Conservation (phyloP, 2,329 filamentous ascomycete genomes). For the Hymenoscyphus linearis region DNA sequence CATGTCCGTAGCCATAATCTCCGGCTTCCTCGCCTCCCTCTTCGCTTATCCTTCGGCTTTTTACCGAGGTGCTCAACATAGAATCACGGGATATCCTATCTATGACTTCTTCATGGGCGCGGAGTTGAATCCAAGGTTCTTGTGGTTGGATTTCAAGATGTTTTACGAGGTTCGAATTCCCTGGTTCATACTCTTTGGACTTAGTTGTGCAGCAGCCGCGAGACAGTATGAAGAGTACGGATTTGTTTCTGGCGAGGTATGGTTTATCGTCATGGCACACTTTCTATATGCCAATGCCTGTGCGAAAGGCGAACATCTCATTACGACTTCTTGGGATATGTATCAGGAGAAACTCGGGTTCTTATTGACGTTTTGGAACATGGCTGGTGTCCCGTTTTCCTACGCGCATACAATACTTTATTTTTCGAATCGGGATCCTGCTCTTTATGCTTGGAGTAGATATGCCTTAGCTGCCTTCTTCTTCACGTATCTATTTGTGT, state of each 20-base stretch:
- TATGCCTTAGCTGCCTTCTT: slow-evolving; percentile 61
- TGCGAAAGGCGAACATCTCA: slow-evolving; percentile 86
- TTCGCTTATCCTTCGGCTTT: slow-evolving; percentile 84
- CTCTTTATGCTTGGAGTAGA: slow-evolving; percentile 71
- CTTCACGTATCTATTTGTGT: slow-evolving; percentile 70
- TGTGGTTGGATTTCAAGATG: slow-evolving; percentile 87
- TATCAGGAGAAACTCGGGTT: slow-evolving; percentile 97
- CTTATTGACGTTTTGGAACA: slow-evolving; percentile 97
- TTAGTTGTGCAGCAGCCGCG: slow-evolving; percentile 69
- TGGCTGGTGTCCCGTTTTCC: slow-evolving; percentile 82
- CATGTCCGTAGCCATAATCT: slow-evolving; percentile 87
- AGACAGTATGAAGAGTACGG: slow-evolving; percentile 81
- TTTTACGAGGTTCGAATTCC: slow-evolving; percentile 91
- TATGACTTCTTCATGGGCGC: slow-evolving; percentile 93
- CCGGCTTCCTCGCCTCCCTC: slow-evolving; percentile 79
- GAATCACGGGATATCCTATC: slow-evolving; percentile 78
- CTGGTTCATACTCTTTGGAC: slow-evolving; percentile 83
- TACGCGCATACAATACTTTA: slow-evolving; percentile 94
- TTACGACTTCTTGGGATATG: slow-evolving; percentile 90
- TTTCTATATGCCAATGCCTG: slow-evolving; percentile 91
- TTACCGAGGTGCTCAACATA: slow-evolving; percentile 74
- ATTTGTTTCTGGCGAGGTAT: slow-evolving; percentile 79
- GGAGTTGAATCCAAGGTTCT: slow-evolving; percentile 81
- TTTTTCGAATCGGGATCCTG: slow-evolving; percentile 73
- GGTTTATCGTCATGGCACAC: slow-evolving; percentile 81